Conservation (phyloP, 1,139 yeast species). For the Scheffersomyces stambukii region DNA sequence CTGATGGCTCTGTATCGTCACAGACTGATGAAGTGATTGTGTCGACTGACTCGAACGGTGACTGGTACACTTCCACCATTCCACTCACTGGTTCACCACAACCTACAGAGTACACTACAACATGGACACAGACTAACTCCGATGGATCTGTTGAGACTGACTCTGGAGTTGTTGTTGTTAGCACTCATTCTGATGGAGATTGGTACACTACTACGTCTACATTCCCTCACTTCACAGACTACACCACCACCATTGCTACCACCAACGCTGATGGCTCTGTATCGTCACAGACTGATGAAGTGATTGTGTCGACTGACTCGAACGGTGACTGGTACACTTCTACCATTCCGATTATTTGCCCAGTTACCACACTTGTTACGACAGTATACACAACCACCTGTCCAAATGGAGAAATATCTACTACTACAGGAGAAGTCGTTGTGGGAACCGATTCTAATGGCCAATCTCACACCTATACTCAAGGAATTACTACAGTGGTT, state of each 20-base stretch:
- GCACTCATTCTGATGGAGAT: constrained; percentile 1
- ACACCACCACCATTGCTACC: too few species aligned
- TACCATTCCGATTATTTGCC: background rate
- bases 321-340: background rate
- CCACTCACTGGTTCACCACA: constrained; percentile 1
- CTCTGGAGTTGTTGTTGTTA: constrained; percentile 4
- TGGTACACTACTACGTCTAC: background rate
- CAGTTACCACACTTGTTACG: background rate
- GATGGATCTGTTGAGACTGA: background rate
- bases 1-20: background rate
- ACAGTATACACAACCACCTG: too few species aligned
- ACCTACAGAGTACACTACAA: constrained; percentile 2
- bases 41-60: background rate
- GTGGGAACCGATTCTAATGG: background rate
- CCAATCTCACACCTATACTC: constrained; percentile 1
- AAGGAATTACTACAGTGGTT: constrained; percentile 1
- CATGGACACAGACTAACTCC: constrained; percentile 1
- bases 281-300: background rate
- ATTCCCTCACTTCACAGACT: background rate
- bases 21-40: background rate
- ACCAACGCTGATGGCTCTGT: too few species aligned
- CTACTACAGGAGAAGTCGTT: background rate
- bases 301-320: background rate
- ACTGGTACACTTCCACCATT: background rate
- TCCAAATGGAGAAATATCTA: background rate